Base-by-base conservation (phyloP, 2,329 filamentous ascomycete species). In the Alternaria sp. region DNA sequence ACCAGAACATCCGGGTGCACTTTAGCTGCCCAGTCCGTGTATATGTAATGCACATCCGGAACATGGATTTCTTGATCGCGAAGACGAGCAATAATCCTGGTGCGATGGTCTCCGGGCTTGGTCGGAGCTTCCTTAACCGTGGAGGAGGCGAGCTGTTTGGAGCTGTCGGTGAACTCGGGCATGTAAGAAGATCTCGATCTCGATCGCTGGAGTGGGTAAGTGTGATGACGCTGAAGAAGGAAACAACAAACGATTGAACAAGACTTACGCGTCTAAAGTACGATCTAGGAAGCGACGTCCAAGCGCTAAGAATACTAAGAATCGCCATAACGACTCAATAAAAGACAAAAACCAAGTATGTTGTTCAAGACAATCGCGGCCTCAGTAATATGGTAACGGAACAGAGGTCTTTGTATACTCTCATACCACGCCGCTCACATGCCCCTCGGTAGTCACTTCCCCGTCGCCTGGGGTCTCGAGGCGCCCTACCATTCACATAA, bases 51-150 rank as follows among this genome's bases (percentile, higher is more conserved):
- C 25, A 64, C 23, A 36, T 64, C 61, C 19, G 61, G 61, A 15
- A 61, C 61, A 28, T 43, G 19, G 6, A 64, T 64, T 8, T 64
- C 52, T 40, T 64, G 61, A 23, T 58, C 57, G 15, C 52, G 52
- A 13, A 64, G 51, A 10, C 52, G 57, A 15, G 51, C 46, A 43
- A 61, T 57, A 17, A 64, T 52, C 17, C 52, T 26, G 10, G 17
- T 49, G 10, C 57, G 61, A n/a, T 64, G 52, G 9, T 64, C 52
- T 5, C 46, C 23, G 28, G 45, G 11, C 30, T 23, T 47, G 4
- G 28, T n/a, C 17, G 11, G 30, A 9, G n/a, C 23, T 28, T 43
- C 17, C 9, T 30, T 7, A 11, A 23, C 11, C 32, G 40, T 1
- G 21, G 45, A 51, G 32, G 15, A 43, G 36, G 10, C 6, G 40